Base-by-base conservation (phyloP, 148 eudicot species). In the Camellia lanceoleosa region DNA sequence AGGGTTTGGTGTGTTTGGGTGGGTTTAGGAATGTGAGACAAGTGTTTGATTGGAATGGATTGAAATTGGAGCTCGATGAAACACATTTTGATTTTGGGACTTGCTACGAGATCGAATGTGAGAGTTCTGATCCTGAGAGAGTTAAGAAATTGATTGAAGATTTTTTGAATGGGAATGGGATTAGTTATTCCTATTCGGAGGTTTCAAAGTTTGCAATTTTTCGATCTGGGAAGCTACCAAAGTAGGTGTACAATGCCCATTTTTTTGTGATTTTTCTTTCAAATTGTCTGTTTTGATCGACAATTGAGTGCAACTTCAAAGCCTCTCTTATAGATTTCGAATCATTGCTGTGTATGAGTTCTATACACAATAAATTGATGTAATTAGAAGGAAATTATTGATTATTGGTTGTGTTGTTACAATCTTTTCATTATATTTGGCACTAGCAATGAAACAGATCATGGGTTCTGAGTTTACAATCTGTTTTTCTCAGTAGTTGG, bases 21-120 rank as follows among this genome's bases (percentile, higher is more conserved):
- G 92, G 95, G 83, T 91, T 91, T 43, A 90, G 83, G 80, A 91
- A 91, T 76, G 95, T 90, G 84, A 91, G 95, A 79, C 80, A 80
- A 18, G 88, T 92, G 79, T 84, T 81, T 52, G 86, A 87, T 30
- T 92, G 90, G 91, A 84, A 87, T 11, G 91, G 92, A 42, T 70
- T 92, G 84, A 87, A 79, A 55, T 74, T 90, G 81, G 93, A 92
- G 78, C 80, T 90, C 19, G 93, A 92, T 75, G 95, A 88, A 77
- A 88, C 87, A 13, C 10, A 72, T 43, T 90, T 70, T 49, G 89
- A 85, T n/a, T 92, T 90, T 41, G 95, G 95, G 42, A 87, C 84
- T 1, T 70, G 84, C 73, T 90, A 86, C 74, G 95, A 92, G 82
- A 66, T 92, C 20, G 94, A 89, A 69, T 89, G 94, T 49, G 94